Evolutionary conservation across 2,329 filamentous ascomycete species (phyloP), one percentile per base, ranked within the genome.

Genomic region (Xylariaceae sp.): DNA sequence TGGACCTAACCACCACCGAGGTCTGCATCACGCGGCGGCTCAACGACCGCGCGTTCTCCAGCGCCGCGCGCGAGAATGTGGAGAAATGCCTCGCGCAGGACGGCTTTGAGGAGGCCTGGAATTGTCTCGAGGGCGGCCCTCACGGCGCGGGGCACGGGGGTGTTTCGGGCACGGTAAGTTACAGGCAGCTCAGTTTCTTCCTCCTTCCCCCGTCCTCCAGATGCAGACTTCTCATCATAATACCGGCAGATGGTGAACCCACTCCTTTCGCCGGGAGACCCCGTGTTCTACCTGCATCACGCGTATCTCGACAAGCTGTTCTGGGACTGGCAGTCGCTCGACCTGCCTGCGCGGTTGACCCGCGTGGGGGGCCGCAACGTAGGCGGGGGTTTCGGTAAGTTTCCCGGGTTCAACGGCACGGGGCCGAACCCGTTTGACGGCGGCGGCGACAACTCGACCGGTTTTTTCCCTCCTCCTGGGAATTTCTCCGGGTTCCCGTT

Each of bases 231-330:
- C 23, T 26, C 23, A 26, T 26, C 23, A 9, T 26, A 9, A 26
- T 4, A 26, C 9, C 23, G 23, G 43, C 20, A 67, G 64, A 67
- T 67, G 65, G 32, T 61, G 7, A 63, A 67, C 37, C 37, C 54
- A 1, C 54, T 59, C 44, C 29, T 63, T 14, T 67, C 65, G 2
- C 65, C 65, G 9, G 65, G 63, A 1, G 66, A 68, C 45, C 66
- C 66, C n/a, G 54, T 68, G 37, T 68, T 68, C 59, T 67, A 61
- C 41, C 60, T 68, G 2, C 65, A 68, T 32, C 66, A 68, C 44
- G 64, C 63, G 3, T 67, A 63, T 43, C 55, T 68, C 5, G 66
- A 68, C 42, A 64, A 64, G 18, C 40, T 65, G 3, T 68, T 63
- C 63, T 67, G 61, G 60, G 58, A 65, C 12, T 68, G 66, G 66